Evolutionary conservation across 805 yeast species (phyloP).

Genomic region (Candida namnaoensis): DNA sequence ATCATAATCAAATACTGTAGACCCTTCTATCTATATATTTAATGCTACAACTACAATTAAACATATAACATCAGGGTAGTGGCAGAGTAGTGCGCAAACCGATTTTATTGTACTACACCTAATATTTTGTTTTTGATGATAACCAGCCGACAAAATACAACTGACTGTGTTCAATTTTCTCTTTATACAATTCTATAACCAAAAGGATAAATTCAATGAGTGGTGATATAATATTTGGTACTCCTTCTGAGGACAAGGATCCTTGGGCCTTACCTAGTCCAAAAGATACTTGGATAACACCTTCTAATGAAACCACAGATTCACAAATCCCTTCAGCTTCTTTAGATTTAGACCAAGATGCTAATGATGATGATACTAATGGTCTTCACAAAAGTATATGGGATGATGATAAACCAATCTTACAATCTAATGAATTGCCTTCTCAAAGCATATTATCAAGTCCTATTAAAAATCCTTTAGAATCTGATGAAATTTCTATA

Average conservation of each 20-base stretch:
- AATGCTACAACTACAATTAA: too few relatives aligned
- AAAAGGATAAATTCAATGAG: neutral
- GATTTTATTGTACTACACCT: too few relatives aligned
- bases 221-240: neutral
- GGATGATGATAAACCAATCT: conserved; percentile 1
- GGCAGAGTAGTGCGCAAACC: too few relatives aligned
- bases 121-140: too few relatives aligned
- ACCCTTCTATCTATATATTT: too few relatives aligned
- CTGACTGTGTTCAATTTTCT: too few relatives aligned
- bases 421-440: neutral
- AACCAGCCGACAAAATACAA: too few relatives aligned
- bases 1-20: too few relatives aligned
- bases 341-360: neutral
- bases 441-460: neutral
- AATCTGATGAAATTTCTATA: neutral
- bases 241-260: neutral
- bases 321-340: neutral
- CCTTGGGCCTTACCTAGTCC: neutral
- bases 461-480: neutral
- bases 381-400: conserved; percentile 2
- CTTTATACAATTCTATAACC: too few relatives aligned
- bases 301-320: neutral
- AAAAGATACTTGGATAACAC: neutral
- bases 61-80: too few relatives aligned
- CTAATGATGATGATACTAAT: neutral